Percentiles rank a stretch among this genome's conserved stretches.
These are phyloP conservation scores for Pichia kudriavzevii DNA, from an alignment of 1,139 yeast species.

Conservation along the genomic window DNA sequence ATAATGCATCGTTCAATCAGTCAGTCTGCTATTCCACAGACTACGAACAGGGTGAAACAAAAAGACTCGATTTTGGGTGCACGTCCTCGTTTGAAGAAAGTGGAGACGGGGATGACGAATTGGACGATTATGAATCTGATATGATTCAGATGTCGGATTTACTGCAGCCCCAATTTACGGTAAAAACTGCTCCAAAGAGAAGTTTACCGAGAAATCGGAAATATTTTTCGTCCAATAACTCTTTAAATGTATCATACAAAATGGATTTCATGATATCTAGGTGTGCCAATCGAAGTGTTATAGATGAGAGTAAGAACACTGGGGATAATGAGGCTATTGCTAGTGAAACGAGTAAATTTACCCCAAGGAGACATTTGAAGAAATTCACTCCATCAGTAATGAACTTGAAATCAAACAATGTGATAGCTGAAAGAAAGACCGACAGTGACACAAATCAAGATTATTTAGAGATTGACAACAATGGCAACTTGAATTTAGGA, in stretches of 20 bases:
- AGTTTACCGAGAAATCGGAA: constrained; percentile 3
- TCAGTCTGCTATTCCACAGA: constrained; percentile 18
- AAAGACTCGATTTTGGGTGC: constrained; percentile 24
- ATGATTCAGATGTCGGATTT: constrained; percentile 1
- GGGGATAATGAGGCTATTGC: too few relatives aligned
- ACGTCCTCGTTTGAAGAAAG: constrained; percentile 21
- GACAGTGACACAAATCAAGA: too few relatives aligned
- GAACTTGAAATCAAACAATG: constrained; percentile 8
- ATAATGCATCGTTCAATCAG: constrained; percentile 4
- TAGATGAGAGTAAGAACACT: too few relatives aligned
- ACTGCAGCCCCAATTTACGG: too few relatives aligned
- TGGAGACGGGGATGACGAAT: constrained; percentile 17
- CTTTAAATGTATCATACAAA: constrained; percentile 25
- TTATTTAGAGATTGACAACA: too few relatives aligned
- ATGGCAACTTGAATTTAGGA: too few relatives aligned
- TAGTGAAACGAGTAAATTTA: constrained; percentile 18
- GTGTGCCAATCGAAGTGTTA: too few relatives aligned
- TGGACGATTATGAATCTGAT: constrained; percentile 11
- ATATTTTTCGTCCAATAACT: constrained; percentile 17
- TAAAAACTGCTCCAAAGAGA: not conserved
- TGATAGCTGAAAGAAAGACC: too few relatives aligned
- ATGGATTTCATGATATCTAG: too few relatives aligned
- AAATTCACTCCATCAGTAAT: constrained; percentile 20
- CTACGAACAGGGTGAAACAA: constrained; percentile 21
- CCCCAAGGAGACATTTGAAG: constrained; percentile 23